These are phyloP conservation scores for Venturia nashicola DNA, from an alignment of 2,329 filamentous ascomycete genomes.

Conservation along the genomic window DNA sequence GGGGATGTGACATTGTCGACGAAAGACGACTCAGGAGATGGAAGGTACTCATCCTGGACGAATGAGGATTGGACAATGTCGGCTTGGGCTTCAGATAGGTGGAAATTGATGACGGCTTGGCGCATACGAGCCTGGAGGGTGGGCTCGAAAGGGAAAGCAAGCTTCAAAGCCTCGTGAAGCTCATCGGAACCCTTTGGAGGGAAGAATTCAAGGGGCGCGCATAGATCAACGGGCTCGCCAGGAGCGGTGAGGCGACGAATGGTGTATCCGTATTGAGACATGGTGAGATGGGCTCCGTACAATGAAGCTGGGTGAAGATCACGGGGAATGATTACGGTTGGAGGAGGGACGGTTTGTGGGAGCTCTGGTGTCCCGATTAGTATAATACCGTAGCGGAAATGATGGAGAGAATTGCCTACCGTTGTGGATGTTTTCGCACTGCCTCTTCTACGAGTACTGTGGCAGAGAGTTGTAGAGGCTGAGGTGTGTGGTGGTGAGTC, in stretches of 20 bases:
- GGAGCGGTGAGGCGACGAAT: not conserved
- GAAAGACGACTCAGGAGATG: conserved; percentile 11
- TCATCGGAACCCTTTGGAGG: conserved; percentile 20
- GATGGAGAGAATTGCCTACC: no score
- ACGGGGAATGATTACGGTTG: not conserved
- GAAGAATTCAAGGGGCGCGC: conserved; percentile 5
- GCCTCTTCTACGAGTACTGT: no score
- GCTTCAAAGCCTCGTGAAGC: conserved; percentile 24
- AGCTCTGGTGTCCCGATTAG: not conserved
- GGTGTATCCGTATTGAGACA: conserved; percentile 1
- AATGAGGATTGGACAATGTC: conserved; percentile 12
- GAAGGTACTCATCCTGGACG: conserved; percentile 6
- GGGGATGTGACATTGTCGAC: conserved; percentile 1
- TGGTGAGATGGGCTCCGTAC: not conserved
- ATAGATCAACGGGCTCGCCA: conserved; percentile 3
- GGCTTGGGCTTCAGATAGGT: conserved; percentile 21
- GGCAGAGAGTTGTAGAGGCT: not conserved
- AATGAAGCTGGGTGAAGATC: not conserved
- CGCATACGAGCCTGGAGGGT: conserved; percentile 27
- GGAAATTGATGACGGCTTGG: conserved; percentile 25
- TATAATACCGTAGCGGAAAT: not conserved
- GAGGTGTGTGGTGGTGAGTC: not conserved
- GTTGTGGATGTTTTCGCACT: no score
- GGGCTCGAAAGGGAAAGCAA: conserved; percentile 21
- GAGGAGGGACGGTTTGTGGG: not conserved